Percentiles rank a stretch among this genome's conserved stretches.
phyloP scores from a whole-genome alignment of 306 rosid genomes.

The Coriaria nepalensis region DNA sequence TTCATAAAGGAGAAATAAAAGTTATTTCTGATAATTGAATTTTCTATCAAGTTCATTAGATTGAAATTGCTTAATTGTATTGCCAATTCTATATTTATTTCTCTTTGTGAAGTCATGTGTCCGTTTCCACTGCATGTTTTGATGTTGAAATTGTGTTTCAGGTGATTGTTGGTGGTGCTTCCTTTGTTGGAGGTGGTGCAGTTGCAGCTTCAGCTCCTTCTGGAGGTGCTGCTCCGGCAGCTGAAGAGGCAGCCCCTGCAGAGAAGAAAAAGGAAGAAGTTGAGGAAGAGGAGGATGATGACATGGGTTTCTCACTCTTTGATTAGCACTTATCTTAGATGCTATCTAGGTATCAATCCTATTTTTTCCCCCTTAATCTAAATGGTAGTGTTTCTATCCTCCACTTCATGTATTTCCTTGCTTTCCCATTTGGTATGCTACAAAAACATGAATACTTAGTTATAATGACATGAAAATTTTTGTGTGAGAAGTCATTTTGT shows the following conservation, averaged over 20 bases:
- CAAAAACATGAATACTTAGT: neutral
- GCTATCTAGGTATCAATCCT: neutral
- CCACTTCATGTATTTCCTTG: neutral
- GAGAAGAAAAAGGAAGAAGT: constrained; percentile 52
- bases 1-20: too few relatives aligned
- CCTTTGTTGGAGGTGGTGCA: constrained; percentile 35
- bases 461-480: constrained; percentile 7
- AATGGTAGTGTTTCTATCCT: constrained; percentile 4
- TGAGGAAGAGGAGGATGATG: constrained; percentile 62
- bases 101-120: neutral
- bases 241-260: constrained; percentile 24
- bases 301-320: constrained; percentile 74
- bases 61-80: too few relatives aligned
- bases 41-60: too few relatives aligned
- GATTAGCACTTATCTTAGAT: constrained; percentile 34
- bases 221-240: constrained; percentile 41
- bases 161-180: constrained; percentile 70
- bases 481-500: constrained; percentile 9
- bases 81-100: neutral
- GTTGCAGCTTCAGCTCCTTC: constrained; percentile 42
- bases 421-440: constrained; percentile 4
- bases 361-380: too few relatives aligned
- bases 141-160: constrained; percentile 5
- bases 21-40: too few relatives aligned
- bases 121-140: neutral